Percentiles rank a stretch among this genome's conserved stretches.
These are phyloP conservation scores for Moniliella sp. DNA, from an alignment of 1,284 basidiomycete genomes.

Conservation along the genomic window DNA sequence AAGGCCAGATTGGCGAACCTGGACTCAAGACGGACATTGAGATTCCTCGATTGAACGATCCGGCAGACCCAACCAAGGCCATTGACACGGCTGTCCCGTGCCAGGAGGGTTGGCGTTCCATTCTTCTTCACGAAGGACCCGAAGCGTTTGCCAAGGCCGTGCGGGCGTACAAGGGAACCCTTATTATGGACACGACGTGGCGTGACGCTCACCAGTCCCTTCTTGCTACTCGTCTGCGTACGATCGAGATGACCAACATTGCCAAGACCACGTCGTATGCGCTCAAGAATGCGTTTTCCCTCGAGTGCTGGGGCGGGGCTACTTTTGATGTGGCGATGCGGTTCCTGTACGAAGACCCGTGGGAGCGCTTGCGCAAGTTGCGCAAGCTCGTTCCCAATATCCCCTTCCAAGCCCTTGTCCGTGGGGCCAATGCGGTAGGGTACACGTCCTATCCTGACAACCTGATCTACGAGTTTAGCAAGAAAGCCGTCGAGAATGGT, in stretches of 20 bases:
- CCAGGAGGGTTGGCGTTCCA: slow-evolving; percentile 85
- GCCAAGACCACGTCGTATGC: slow-evolving; percentile 79
- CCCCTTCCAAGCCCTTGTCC: slow-evolving; percentile 89
- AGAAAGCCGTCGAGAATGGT: slow-evolving; percentile 85
- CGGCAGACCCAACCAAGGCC: slow-evolving; percentile 49
- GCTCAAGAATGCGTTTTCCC: slow-evolving; percentile 76
- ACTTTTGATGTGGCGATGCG: slow-evolving; percentile 99
- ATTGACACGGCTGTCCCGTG: slow-evolving; percentile 66
- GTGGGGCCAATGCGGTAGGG: slow-evolving; percentile 95
- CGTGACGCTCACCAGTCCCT: slow-evolving; percentile 96
- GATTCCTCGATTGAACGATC: slow-evolving; percentile 60
- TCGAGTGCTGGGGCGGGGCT: slow-evolving; percentile 99
- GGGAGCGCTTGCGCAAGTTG: slow-evolving; percentile 83
- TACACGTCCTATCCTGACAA: slow-evolving; percentile 99
- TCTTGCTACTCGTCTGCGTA: slow-evolving; percentile 83
- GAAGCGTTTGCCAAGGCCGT: slow-evolving; percentile 97
- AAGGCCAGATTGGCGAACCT: slow-evolving; percentile 75
- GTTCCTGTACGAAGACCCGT: slow-evolving; percentile 98
- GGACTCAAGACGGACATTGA: slow-evolving; percentile 75
- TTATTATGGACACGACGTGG: slow-evolving; percentile 59
- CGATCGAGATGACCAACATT: slow-evolving; percentile 96
- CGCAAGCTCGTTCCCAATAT: slow-evolving; percentile 90
- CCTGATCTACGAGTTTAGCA: slow-evolving; percentile 71
- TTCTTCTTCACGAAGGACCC: slow-evolving; percentile 90
- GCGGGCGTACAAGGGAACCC: slow-evolving; percentile 73